A percentile compares a stretch with the other conserved stretches of the same genome.
phyloP scores from a whole-genome alignment of 1,284 basidiomycete genomes.

The Pisolithus thermaeus region DNA sequence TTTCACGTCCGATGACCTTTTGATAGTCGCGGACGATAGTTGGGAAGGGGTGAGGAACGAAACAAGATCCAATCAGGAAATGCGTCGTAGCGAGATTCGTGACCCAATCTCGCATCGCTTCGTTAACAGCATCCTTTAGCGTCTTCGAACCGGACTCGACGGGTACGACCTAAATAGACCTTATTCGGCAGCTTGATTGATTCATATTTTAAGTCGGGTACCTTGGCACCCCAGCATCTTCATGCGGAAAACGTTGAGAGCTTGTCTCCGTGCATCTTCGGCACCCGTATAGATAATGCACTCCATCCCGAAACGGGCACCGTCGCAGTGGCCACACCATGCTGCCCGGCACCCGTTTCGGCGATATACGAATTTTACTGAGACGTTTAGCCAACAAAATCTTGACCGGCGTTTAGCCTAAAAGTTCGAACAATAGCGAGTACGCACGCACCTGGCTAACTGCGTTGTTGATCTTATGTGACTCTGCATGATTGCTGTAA shows the following conservation, averaged over 20 bases:
- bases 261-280: constrained; percentile 95
- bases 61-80: constrained; percentile 95
- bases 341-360: constrained; percentile 98
- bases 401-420: constrained; percentile 32
- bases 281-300: constrained; percentile 98
- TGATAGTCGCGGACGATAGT: constrained; percentile 99
- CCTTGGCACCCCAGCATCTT: constrained; percentile 92
- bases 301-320: constrained; percentile 93
- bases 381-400: constrained; percentile 89
- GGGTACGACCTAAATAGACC: constrained; percentile 67
- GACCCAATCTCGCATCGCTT: constrained; percentile 97
- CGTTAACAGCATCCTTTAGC: constrained; percentile 97
- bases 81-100: constrained; percentile 92
- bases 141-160: constrained; percentile 94
- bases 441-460: constrained; percentile 66
- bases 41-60: constrained; percentile 98
- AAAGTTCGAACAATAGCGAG: constrained; percentile 1
- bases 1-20: constrained; percentile 91
- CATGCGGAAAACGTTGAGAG: constrained; percentile 96
- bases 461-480: constrained; percentile 96
- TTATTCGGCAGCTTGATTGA: constrained; percentile 3
- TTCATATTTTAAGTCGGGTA: constrained; percentile 20
- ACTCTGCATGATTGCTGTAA: constrained; percentile 87
- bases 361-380: constrained; percentile 98
- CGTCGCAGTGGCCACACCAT: constrained; percentile 99